Percentiles rank a stretch among this genome's conserved stretches.
Evolutionary conservation across 2,329 filamentous ascomycete species (phyloP).

Genomic region (Fusarium sp.): DNA sequence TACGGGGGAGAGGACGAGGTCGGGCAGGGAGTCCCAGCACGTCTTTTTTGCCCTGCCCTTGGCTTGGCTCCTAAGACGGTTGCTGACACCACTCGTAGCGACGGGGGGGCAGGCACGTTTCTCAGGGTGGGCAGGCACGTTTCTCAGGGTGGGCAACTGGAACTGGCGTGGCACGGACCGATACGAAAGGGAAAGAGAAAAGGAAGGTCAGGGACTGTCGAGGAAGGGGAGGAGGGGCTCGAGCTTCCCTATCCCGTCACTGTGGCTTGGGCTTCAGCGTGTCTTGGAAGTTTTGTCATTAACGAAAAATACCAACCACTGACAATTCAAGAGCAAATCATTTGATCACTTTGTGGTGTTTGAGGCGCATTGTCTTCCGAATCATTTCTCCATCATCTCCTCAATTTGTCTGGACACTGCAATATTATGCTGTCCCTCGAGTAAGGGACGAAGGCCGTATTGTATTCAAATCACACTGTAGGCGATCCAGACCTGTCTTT

Average conservation of each 20-base stretch:
- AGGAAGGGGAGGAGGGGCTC: constrained; percentile 14
- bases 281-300: not conserved
- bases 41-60: constrained; percentile 39
- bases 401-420: not conserved
- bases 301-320: not conserved
- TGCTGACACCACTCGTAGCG: constrained; percentile 26
- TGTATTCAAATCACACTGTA: constrained; percentile 7
- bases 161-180: constrained; percentile 24
- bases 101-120: constrained; percentile 26
- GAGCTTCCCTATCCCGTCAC: not conserved
- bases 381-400: not conserved
- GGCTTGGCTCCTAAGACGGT: not conserved
- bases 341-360: not conserved
- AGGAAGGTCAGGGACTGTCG: constrained; percentile 15
- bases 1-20: constrained; percentile 21
- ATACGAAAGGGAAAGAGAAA: not conserved
- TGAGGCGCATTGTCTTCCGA: not conserved
- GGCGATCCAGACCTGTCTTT: constrained; percentile 10
- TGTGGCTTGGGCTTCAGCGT: constrained; percentile 35
- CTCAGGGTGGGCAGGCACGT: constrained; percentile 24
- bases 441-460: constrained; percentile 25
- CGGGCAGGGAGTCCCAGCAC: constrained; percentile 33
- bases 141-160: constrained; percentile 15
- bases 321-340: not conserved
- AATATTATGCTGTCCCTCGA: not conserved